Evolutionary conservation across 176 grass and related monocot genomes (phyloP).

Genomic region (Juncus inflexus): DNA sequence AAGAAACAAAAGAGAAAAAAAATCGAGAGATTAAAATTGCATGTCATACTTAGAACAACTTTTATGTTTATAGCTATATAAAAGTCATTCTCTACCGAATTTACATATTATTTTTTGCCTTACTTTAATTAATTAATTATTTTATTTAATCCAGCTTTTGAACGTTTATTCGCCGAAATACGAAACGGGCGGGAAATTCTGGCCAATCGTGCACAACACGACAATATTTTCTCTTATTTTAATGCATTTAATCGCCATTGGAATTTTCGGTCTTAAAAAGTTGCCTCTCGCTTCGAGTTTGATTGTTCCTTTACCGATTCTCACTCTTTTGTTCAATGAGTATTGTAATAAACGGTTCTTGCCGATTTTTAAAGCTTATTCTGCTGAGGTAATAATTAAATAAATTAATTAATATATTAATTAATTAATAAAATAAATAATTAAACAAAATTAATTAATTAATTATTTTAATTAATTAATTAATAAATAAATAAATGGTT

Average conservation of each 20-base stretch:
- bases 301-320: conserved; percentile 59
- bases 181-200: conserved; percentile 92
- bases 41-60: background rate
- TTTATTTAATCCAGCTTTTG: conserved; percentile 56
- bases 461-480: background rate
- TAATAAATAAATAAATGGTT: conserved; percentile 47
- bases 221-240: conserved; percentile 85
- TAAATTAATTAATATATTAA: background rate
- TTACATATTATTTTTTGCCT: background rate
- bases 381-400: conserved; percentile 55
- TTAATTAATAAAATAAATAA: background rate
- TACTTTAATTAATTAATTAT: conserved; percentile 8
- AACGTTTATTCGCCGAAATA: conserved; percentile 83
- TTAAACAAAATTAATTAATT: conserved; percentile 8
- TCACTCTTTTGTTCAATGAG: conserved; percentile 78
- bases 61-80: conserved; percentile 5
- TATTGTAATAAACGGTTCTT: conserved; percentile 88
- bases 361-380: conserved; percentile 70
- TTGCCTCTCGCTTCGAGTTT: conserved; percentile 72
- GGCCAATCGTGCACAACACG: conserved; percentile 68
- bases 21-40: background rate
- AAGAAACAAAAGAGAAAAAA: background rate
- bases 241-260: conserved; percentile 75
- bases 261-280: conserved; percentile 86
- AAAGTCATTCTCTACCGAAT: conserved; percentile 6